Percentiles rank a stretch among this genome's conserved stretches.
These are phyloP conservation scores for Arthroderma sp. DNA, from an alignment of 2,329 filamentous ascomycete genomes.

Conservation along the genomic window DNA sequence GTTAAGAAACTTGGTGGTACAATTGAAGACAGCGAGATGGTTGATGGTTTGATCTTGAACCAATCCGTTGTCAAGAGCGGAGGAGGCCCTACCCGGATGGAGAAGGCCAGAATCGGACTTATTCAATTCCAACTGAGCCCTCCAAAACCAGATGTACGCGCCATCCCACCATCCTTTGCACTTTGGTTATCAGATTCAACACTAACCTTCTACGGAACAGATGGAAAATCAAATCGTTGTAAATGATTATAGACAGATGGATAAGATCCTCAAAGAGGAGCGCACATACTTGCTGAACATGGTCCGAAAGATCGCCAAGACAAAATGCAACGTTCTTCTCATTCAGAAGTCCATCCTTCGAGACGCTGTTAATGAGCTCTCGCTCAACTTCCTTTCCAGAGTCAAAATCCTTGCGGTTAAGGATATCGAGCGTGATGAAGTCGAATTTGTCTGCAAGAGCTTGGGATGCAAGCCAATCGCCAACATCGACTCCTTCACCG, in stretches of 20 bases:
- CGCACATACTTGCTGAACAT: slow-evolving; percentile 95
- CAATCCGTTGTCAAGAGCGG: slow-evolving; percentile 90
- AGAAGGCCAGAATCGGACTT: slow-evolving; percentile 91
- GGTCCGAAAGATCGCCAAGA: slow-evolving; percentile 99
- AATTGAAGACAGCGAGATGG: slow-evolving; percentile 95
- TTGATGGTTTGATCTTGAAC: slow-evolving; percentile 84
- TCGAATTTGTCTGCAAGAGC: slow-evolving; percentile 98
- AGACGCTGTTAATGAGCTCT: slow-evolving; percentile 94
- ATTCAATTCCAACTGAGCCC: slow-evolving; percentile 99
- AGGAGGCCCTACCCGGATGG: slow-evolving; percentile 79
- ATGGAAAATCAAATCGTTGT: slow-evolving; percentile 99
- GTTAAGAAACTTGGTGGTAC: slow-evolving; percentile 97
- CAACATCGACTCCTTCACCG: slow-evolving; percentile 95
- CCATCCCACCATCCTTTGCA: not conserved
- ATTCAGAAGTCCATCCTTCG: slow-evolving; percentile 98
- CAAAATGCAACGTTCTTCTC: slow-evolving; percentile 95
- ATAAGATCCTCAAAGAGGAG: slow-evolving; percentile 99
- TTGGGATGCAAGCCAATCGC: slow-evolving; percentile 98
- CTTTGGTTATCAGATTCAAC: slow-evolving; percentile 12
- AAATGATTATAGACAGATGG: slow-evolving; percentile 99
- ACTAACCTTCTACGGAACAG: slow-evolving; percentile 27
- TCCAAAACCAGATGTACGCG: slow-evolving; percentile 80
- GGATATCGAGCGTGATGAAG: slow-evolving; percentile 96
- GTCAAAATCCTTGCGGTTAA: slow-evolving; percentile 92
- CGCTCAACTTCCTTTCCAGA: slow-evolving; percentile 92